A percentile compares a stretch with the other conserved stretches of the same genome.
phyloP scores from a whole-genome alignment of 306 rosid species.

The Elaeagnus macrophylla region DNA sequence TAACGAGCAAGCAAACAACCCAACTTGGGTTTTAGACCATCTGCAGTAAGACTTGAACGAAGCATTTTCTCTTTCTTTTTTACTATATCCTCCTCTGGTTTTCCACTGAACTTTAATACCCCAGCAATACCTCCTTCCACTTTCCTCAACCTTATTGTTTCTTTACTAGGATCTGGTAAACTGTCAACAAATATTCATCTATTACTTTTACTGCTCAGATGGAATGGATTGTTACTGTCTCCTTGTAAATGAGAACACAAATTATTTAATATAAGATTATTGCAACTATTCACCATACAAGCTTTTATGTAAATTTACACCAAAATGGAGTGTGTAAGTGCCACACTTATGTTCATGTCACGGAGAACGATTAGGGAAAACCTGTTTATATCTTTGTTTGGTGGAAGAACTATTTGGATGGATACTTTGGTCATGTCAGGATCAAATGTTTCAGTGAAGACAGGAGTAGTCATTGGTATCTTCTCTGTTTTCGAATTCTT shows the following conservation, averaged over 20 bases:
- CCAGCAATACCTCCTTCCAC: conserved; percentile 74
- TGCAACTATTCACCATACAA: not conserved
- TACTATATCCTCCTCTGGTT: conserved; percentile 49
- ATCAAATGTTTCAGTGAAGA: conserved; percentile 70
- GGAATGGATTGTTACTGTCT: not conserved
- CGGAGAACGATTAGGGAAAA: conserved; percentile 16
- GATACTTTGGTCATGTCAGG: conserved; percentile 47
- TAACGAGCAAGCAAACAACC: conserved; percentile 93
- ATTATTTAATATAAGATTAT: no score
- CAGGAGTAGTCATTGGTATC: conserved; percentile 95
- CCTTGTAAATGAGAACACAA: no score
- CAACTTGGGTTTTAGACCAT: conserved; percentile 55
- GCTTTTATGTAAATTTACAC: no score
- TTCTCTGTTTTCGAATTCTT: conserved; percentile 69
- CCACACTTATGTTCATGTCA: no score
- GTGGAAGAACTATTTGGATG: conserved; percentile 84
- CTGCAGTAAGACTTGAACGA: conserved; percentile 38
- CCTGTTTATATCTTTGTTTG: conserved; percentile 58
- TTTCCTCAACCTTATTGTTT: conserved; percentile 49
- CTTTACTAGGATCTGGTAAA: conserved; percentile 51
- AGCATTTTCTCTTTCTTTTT: conserved; percentile 43
- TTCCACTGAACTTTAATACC: conserved; percentile 75
- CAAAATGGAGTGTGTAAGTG: no score
- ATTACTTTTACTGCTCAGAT: not conserved
- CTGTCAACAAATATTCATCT: conserved; percentile 26